phyloP scores from a whole-genome alignment of 768 basidiomycete species.

The Pulveroboletus sp. region DNA sequence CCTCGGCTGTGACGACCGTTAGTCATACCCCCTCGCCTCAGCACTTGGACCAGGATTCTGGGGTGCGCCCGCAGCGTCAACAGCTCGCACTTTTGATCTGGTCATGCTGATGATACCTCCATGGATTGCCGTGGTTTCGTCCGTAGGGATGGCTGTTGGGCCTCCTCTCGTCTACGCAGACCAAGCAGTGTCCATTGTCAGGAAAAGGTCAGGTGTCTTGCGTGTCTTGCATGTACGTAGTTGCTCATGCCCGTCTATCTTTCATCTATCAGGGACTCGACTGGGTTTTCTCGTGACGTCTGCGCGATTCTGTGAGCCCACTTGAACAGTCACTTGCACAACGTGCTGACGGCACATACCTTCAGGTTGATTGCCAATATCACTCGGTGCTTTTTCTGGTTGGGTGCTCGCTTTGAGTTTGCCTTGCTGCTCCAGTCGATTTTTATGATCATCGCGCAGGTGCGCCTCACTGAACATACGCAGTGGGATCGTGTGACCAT shows the following conservation, averaged over 20 bases:
- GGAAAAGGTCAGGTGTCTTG: conserved; percentile 51
- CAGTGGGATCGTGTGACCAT: conserved; percentile 18
- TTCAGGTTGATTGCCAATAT: conserved; percentile 76
- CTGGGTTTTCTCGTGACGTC: conserved; percentile 82
- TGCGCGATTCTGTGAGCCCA: conserved; percentile 70
- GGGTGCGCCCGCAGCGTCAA: conserved; percentile 1
- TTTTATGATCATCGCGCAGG: conserved; percentile 82
- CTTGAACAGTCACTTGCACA: neutral
- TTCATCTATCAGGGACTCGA: conserved; percentile 55
- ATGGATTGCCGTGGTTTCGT: conserved; percentile 68
- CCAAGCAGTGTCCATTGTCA: conserved; percentile 76
- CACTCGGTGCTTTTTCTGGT: conserved; percentile 87
- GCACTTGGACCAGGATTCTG: too few species aligned
- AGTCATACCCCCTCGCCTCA: conserved; percentile 8
- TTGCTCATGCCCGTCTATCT: conserved; percentile 5
- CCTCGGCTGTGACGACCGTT: neutral
- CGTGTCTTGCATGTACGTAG: neutral
- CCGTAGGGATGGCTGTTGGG: conserved; percentile 79
- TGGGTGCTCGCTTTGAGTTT: conserved; percentile 73
- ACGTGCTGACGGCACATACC: conserved; percentile 9
- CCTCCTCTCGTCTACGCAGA: conserved; percentile 84
- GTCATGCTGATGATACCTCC: conserved; percentile 34
- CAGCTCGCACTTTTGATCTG: neutral
- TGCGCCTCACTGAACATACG: conserved; percentile 28
- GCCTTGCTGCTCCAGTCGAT: conserved; percentile 77